phyloP scores from a whole-genome alignment of 2,329 filamentous ascomycete genomes.

The Dactylellina parvicollis region DNA sequence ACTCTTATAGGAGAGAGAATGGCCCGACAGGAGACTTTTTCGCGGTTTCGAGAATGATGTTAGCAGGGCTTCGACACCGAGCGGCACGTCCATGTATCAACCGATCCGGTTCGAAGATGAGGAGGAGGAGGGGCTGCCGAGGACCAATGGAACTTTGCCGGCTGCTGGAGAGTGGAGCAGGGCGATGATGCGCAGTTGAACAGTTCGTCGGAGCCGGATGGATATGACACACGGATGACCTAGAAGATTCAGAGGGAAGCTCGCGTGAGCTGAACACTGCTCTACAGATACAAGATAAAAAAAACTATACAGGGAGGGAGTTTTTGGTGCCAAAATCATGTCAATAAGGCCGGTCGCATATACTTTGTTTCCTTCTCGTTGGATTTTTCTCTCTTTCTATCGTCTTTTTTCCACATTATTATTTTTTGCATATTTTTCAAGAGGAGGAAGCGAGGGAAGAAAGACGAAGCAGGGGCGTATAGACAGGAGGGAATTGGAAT shows the following conservation, averaged over 20 bases:
- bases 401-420: neutral
- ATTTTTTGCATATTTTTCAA: neutral
- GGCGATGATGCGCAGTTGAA: slow-evolving; percentile 6
- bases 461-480: neutral
- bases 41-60: neutral
- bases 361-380: neutral
- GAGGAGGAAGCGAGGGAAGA: neutral
- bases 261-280: neutral
- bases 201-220: neutral
- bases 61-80: neutral
- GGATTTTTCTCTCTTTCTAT: neutral
- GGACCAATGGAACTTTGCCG: neutral
- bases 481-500: slow-evolving; percentile 12
- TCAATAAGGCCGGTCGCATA: neutral
- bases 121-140: too few relatives aligned
- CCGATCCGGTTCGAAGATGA: slow-evolving; percentile 5
- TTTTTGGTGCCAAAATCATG: slow-evolving; percentile 3
- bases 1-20: slow-evolving; percentile 63
- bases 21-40: slow-evolving; percentile 6
- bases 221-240: neutral
- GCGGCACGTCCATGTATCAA: neutral
- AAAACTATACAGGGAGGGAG: slow-evolving; percentile 16
- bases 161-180: slow-evolving; percentile 5
- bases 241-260: neutral
- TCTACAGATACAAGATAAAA: neutral